Evolutionary conservation across 1,139 yeast species (phyloP), one percentile per base, ranked within the genome.

Genomic region (Yamadazyma pseudoaaseri): DNA sequence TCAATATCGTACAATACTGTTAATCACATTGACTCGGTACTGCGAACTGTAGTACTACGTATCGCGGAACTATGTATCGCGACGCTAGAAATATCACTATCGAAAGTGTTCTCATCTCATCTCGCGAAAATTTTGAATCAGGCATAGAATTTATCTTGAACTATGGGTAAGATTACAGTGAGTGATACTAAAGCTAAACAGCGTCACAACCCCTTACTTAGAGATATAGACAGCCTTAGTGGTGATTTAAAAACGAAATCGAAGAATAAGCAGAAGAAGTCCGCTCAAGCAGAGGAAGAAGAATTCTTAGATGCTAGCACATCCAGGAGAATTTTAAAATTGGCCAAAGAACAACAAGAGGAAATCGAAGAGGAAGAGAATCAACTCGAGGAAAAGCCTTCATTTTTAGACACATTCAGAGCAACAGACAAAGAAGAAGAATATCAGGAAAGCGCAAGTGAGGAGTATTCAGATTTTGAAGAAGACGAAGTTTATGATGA

Each of bases 341-440:
- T 92, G 45, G 98, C 97, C 11, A 81, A 76, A 49, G 92, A 84
- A 50, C 98, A 92, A 62, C 97, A 89, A 57, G 90, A 86, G 30
- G 98, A 92, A 56, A 59, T 90, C 20, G 85, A 75, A 38, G 68
- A 60, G 6, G 95, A 86, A 54, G 87, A 81, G 44, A 56, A 59
- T 11, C 34, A 16, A 11, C 21, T 10, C 9, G 12, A 10, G 3
- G 51, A 47, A 4, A 34, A 31, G 14, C 37, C 44, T 7, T 42
- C 54, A 4, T 58, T 60, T 41, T 46, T 51, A 13, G 54, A 56
- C 27, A 37, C 58, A 2, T 52, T 62, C 37, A 52, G 48, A 39
- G 38, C 47, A 31, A 51, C 62, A 45, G 68, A 57, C 11, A 65
- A 58, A 20, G 70, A 63, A 14, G 70, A 65, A 16, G 60, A 52